Evolutionary conservation across 352 stramenopile species (phyloP).

Genomic region (Peronospora farinosa): DNA sequence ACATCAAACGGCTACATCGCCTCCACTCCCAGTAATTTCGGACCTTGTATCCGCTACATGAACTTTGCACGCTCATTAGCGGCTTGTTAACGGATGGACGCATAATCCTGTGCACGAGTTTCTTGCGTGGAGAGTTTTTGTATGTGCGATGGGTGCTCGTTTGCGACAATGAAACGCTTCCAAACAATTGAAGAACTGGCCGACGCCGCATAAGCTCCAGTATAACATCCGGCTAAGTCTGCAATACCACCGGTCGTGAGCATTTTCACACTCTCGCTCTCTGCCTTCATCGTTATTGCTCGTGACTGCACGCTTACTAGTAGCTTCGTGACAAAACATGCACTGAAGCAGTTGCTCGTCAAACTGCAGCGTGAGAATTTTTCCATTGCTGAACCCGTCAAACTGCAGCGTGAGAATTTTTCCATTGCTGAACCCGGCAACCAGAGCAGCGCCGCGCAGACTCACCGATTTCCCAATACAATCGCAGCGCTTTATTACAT

Average conservation of each 20-base stretch:
- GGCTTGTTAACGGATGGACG: constrained; percentile 58
- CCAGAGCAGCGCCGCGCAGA: constrained; percentile 25
- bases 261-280: no score
- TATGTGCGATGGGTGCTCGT: constrained; percentile 53
- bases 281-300: constrained; percentile 43
- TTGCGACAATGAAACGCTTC: constrained; percentile 32
- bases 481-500: constrained; percentile 64
- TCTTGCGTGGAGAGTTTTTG: constrained; percentile 36
- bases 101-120: constrained; percentile 65
- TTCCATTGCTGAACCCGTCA: constrained; percentile 2
- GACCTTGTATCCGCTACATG: constrained; percentile 44
- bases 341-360: constrained; percentile 74
- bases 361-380: constrained; percentile 57
- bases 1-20: constrained; percentile 68
- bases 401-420: constrained; percentile 46
- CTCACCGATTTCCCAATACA: constrained; percentile 62
- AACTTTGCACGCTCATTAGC: constrained; percentile 32
- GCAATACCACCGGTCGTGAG: constrained; percentile 48
- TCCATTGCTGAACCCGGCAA: constrained; percentile 2
- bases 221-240: no score
- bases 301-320: constrained; percentile 73
- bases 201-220: background rate
- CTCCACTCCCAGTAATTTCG: constrained; percentile 52
- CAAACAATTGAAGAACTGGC: constrained; percentile 19
- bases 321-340: constrained; percentile 59